Base-by-base conservation (phyloP, 768 basidiomycete genomes). In the Serendipita indica region DNA sequence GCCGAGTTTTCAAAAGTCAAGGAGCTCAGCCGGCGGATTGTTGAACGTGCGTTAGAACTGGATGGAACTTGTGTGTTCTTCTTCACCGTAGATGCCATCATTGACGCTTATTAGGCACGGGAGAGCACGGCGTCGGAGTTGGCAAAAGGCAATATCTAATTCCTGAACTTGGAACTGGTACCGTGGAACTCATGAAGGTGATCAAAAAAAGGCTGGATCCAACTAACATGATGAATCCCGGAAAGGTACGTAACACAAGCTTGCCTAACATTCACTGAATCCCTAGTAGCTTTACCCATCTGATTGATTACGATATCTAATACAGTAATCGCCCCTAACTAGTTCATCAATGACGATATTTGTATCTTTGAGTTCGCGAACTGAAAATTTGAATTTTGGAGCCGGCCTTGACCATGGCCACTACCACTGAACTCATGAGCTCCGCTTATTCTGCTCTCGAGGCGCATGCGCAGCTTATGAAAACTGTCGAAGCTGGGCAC, bases 181-280 rank as follows among this genome's bases (percentile, higher is more conserved):
- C 79, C 0, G 72, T 79, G 3, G 67, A 69, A n/a, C 65, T 79
- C 5, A 78, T 80, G 77, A 71, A 74, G 62, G 69, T 68, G 28
- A 71, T 79, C 61, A 80, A 79, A 67, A 58, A 66, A 22, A 69
- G 72, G 1, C 58, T 75, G 10, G 77, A 79, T 60, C 77, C 77
- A 3, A 58, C 70, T 35, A 70, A 73, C 58, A 63, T 79, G 43
- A 70, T 78, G 59, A 79, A 79, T 61, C 77, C 77, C 2, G 76
- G 72, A 27, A 77, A 78, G 66, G 69, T 68, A 37, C 59, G 63
- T 37, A 22, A 14, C 39, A 20, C 37, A 30, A 30, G 10, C 16
- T 27, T n/a, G 3, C 3, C 32, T 25, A 39, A 39, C 18, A 12
- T 39, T 18, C 18, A 18, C 12, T 39, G 35, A 6, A 32, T 57